phyloP scores from a whole-genome alignment of 2,329 filamentous ascomycete species.

The Paracoccidioides lutzii region DNA sequence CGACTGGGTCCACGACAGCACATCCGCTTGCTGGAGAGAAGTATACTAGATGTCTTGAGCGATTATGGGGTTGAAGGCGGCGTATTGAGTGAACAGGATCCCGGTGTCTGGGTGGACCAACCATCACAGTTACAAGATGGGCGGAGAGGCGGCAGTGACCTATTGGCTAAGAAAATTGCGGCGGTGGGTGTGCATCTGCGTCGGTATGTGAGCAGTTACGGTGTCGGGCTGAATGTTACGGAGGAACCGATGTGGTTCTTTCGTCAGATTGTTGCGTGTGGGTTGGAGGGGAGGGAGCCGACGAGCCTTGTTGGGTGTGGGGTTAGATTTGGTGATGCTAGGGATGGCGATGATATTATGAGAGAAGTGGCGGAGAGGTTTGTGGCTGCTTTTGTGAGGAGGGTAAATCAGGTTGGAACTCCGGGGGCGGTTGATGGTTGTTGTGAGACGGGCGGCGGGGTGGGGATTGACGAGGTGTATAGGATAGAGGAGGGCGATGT shows the following conservation, averaged over 20 bases:
- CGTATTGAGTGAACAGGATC: slow-evolving; percentile 51
- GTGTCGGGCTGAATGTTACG: slow-evolving; percentile 53
- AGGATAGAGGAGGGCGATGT: slow-evolving; percentile 24
- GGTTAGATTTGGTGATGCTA: slow-evolving; percentile 20
- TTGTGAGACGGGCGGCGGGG: slow-evolving; percentile 20
- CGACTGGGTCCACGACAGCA: slow-evolving; percentile 60
- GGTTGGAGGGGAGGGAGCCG: slow-evolving; percentile 62
- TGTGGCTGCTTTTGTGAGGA: slow-evolving; percentile 27
- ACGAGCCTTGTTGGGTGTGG: slow-evolving; percentile 57
- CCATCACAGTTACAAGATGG: slow-evolving; percentile 3
- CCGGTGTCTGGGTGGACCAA: slow-evolving; percentile 63
- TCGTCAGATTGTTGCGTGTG: slow-evolving; percentile 76
- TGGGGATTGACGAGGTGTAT: slow-evolving; percentile 30
- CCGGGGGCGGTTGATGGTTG: background rate
- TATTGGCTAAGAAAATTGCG: slow-evolving; percentile 56
- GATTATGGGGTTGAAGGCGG: slow-evolving; percentile 46
- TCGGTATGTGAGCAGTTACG: slow-evolving; percentile 70
- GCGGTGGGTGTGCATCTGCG: slow-evolving; percentile 86
- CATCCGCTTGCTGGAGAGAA: slow-evolving; percentile 63
- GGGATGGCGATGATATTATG: slow-evolving; percentile 32
- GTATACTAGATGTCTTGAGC: slow-evolving; percentile 54
- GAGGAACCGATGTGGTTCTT: slow-evolving; percentile 51
- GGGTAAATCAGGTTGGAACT: slow-evolving; percentile 19
- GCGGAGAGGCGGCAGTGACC: slow-evolving; percentile 16
- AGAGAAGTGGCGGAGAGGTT: slow-evolving; percentile 29